Conservation (phyloP, 2,329 filamentous ascomycete genomes). For the Ophiostoma piceae region DNA sequence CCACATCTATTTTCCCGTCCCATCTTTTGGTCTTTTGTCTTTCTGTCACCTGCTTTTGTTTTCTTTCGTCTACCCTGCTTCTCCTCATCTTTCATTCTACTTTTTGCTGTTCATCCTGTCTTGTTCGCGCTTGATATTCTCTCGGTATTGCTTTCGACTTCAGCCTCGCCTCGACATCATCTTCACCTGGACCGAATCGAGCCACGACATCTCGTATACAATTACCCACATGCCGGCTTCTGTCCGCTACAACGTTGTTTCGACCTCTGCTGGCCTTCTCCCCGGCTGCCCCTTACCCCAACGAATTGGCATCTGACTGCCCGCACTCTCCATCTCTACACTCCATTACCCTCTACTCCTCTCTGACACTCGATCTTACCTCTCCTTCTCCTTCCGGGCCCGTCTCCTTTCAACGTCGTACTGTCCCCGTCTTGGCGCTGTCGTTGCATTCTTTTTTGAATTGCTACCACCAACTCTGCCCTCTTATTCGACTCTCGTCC, state of each 20-base stretch:
- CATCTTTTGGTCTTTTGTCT: not conserved
- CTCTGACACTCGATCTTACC: not conserved
- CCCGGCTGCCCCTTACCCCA: not conserved
- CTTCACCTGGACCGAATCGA: not conserved
- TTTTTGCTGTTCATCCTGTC: not conserved
- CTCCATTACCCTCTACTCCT: not conserved
- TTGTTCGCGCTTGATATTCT: not conserved
- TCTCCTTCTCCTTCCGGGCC: slow-evolving; percentile 9
- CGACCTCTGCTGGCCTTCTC: not conserved
- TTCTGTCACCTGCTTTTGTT: slow-evolving; percentile 1
- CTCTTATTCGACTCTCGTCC: slow-evolving; percentile 3
- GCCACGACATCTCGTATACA: not conserved
- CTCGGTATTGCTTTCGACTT: not conserved
- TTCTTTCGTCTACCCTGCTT: slow-evolving; percentile 1
- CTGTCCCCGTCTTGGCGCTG: not conserved
- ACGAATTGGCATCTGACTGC: slow-evolving; percentile 2
- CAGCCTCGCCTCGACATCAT: not conserved
- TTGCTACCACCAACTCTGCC: not conserved
- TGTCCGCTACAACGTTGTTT: slow-evolving; percentile 5
- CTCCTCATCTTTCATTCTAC: not conserved
- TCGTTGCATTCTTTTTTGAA: not conserved
- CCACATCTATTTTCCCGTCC: not conserved
- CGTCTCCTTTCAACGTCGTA: slow-evolving; percentile 10
- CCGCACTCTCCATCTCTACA: slow-evolving; percentile 14
- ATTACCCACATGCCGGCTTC: not conserved